Evolutionary conservation across 2,329 filamentous ascomycete species (phyloP).

Genomic region (Xylaria hypoxylon): DNA sequence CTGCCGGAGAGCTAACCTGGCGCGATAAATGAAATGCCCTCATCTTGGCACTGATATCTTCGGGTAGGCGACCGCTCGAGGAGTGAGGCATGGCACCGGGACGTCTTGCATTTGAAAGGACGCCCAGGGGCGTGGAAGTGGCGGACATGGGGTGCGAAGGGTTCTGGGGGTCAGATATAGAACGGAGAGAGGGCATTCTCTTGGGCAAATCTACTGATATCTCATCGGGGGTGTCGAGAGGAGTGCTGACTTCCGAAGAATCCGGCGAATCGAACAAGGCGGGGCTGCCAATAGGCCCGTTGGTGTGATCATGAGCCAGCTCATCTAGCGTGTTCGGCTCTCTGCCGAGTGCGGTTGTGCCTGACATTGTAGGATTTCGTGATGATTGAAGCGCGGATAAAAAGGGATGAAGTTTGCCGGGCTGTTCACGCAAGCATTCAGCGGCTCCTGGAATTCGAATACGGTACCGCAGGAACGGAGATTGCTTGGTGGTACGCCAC

Average conservation of each 20-base stretch:
- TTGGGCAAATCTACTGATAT: constrained; percentile 55
- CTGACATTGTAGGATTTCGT: constrained; percentile 26
- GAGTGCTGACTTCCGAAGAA: constrained; percentile 62
- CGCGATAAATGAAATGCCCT: constrained; percentile 61
- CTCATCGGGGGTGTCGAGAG: constrained; percentile 57
- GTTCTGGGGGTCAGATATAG: constrained; percentile 68
- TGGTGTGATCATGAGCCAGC: constrained; percentile 47
- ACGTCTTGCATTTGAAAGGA: constrained; percentile 74
- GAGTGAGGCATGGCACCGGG: constrained; percentile 59
- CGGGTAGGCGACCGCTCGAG: constrained; percentile 57
- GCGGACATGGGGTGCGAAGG: constrained; percentile 71
- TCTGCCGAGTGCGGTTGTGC: constrained; percentile 18
- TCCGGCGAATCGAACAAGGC: constrained; percentile 59
- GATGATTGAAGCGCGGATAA: not conserved
- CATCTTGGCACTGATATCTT: constrained; percentile 61
- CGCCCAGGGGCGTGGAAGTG: constrained; percentile 86
- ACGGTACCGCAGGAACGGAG: not conserved
- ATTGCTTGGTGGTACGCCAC: not conserved
- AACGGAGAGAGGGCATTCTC: constrained; percentile 69
- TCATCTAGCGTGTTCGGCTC: constrained; percentile 55
- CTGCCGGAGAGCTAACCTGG: constrained; percentile 54
- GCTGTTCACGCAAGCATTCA: constrained; percentile 31
- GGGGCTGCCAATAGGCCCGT: constrained; percentile 53
- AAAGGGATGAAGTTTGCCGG: not conserved
- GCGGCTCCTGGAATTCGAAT: constrained; percentile 11